Conservation (phyloP, 2,329 filamentous ascomycete genomes). For the Ramularia endophylla region DNA sequence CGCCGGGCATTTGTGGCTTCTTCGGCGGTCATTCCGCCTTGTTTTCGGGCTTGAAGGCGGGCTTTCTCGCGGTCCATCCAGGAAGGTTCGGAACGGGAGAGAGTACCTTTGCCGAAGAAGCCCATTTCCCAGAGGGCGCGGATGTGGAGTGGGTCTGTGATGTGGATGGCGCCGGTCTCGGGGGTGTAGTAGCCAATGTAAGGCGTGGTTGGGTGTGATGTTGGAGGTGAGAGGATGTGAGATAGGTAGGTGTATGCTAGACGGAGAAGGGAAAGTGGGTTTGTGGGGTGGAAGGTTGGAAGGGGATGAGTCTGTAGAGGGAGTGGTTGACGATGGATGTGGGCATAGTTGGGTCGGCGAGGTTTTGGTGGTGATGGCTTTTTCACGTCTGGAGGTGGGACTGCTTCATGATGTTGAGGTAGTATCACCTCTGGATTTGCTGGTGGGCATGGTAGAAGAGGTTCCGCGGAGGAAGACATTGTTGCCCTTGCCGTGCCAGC, state of each 20-base stretch:
- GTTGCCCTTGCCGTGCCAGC: too few relatives aligned
- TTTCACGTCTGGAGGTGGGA: too few relatives aligned
- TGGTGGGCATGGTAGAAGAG: too few relatives aligned
- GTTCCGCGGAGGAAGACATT: too few relatives aligned
- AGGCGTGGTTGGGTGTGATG: conserved; percentile 56
- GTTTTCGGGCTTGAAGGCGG: conserved; percentile 44
- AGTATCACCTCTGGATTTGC: too few relatives aligned
- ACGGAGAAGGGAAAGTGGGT: conserved; percentile 81
- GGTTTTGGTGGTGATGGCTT: conserved; percentile 20
- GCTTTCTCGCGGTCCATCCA: conserved; percentile 83
- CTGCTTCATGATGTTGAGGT: too few relatives aligned
- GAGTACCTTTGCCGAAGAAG: conserved; percentile 90
- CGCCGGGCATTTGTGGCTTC: conserved; percentile 70
- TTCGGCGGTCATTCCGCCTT: conserved; percentile 59
- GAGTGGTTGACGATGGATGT: conserved; percentile 75
- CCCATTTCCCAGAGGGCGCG: conserved; percentile 90
- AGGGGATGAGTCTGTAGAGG: conserved; percentile 79
- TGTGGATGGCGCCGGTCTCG: conserved; percentile 74
- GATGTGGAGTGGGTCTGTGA: conserved; percentile 70
- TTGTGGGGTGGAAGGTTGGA: conserved; percentile 83
- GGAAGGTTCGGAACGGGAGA: conserved; percentile 90
- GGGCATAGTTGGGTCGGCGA: conserved; percentile 54
- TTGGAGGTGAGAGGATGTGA: conserved; percentile 61
- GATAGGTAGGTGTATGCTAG: conserved; percentile 71
- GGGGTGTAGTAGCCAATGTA: conserved; percentile 76